These are phyloP conservation scores for Hippophae rhamnoides DNA, from an alignment of 306 rosid genomes.

Conservation along the genomic window DNA sequence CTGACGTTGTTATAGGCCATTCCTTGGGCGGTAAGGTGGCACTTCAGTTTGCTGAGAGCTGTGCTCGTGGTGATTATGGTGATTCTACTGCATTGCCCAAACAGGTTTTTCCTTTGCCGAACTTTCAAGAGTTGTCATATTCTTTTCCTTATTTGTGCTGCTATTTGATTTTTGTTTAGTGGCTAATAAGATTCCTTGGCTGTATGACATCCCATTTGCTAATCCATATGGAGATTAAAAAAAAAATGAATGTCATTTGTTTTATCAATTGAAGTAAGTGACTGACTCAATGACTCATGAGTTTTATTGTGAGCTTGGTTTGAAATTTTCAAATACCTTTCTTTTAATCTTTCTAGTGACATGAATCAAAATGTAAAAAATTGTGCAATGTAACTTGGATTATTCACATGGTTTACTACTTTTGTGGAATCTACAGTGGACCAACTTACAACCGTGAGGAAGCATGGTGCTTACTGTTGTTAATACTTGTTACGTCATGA, in stretches of 20 bases:
- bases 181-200: not conserved
- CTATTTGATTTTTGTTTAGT: not conserved
- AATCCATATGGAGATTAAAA: not conserved
- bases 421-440: too few relatives aligned
- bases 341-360: not conserved
- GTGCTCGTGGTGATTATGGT: conserved; percentile 62
- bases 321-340: too few relatives aligned
- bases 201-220: not conserved
- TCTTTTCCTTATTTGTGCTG: not conserved
- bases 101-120: conserved; percentile 44
- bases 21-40: conserved; percentile 94
- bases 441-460: too few relatives aligned
- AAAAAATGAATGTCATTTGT: not conserved
- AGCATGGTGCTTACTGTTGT: too few relatives aligned
- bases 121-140: not conserved
- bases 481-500: too few relatives aligned
- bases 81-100: conserved; percentile 48
- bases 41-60: conserved; percentile 54
- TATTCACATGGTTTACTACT: not conserved
- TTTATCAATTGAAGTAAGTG: not conserved
- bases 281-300: not conserved
- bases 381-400: not conserved
- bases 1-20: conserved; percentile 84
- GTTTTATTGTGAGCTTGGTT: not conserved
- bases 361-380: not conserved